phyloP scores from a whole-genome alignment of 164 flowering plant genomes.

The Aristolochia contorta region DNA sequence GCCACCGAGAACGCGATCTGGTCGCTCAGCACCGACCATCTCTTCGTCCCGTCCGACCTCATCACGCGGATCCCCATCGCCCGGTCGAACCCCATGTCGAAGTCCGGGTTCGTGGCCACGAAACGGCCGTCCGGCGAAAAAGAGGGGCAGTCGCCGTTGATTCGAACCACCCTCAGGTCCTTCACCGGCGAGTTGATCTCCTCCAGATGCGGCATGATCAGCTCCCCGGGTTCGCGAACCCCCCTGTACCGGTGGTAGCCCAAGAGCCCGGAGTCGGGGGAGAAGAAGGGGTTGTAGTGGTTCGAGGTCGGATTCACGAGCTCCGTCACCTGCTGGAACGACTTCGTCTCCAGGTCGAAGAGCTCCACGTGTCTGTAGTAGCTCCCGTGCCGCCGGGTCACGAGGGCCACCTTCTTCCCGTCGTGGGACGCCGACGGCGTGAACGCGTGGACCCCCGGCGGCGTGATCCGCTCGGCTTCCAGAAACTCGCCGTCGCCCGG shows the following conservation, averaged over 20 bases:
- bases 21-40: slow-evolving; percentile 45
- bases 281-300: slow-evolving; percentile 84
- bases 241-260: slow-evolving; percentile 90
- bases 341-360: slow-evolving; percentile 32
- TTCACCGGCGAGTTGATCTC: slow-evolving; percentile 43
- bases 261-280: slow-evolving; percentile 38
- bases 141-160: slow-evolving; percentile 60
- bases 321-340: slow-evolving; percentile 48
- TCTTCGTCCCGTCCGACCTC: slow-evolving; percentile 59
- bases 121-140: slow-evolving; percentile 45
- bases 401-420: slow-evolving; percentile 44
- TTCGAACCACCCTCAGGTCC: slow-evolving; percentile 38
- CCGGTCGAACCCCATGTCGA: slow-evolving; percentile 24
- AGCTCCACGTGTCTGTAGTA: slow-evolving; percentile 67
- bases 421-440: slow-evolving; percentile 65
- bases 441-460: slow-evolving; percentile 73
- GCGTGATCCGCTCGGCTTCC: slow-evolving; percentile 44
- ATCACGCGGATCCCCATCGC: slow-evolving; percentile 38
- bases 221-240: slow-evolving; percentile 26
- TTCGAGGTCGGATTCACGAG: slow-evolving; percentile 46
- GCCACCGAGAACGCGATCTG: slow-evolving; percentile 47
- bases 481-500: slow-evolving; percentile 5
- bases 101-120: slow-evolving; percentile 49
- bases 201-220: slow-evolving; percentile 43
- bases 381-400: slow-evolving; percentile 52